Conservation (phyloP, 2,329 filamentous ascomycete species). For the Emmonsiellopsis sp. region DNA sequence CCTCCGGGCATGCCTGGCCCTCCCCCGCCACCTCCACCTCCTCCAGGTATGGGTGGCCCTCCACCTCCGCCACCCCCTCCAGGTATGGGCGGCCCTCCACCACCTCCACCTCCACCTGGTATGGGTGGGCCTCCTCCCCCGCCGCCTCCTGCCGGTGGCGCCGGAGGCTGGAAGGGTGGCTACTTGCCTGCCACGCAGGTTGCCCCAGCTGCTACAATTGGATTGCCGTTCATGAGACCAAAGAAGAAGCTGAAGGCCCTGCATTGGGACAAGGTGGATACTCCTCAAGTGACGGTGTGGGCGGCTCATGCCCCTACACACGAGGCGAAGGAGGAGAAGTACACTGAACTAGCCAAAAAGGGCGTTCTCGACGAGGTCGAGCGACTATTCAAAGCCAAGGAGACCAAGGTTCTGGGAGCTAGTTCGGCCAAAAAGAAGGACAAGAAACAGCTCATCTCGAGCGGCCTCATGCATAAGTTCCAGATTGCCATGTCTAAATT, state of each 20-base stretch:
- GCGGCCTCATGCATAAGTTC: conserved; percentile 79
- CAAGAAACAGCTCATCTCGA: conserved; percentile 94
- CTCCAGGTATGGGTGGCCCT: conserved; percentile 25
- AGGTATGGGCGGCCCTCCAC: conserved; percentile 31
- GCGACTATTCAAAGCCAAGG: conserved; percentile 93
- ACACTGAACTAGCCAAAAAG: conserved; percentile 82
- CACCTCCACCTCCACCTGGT: conserved; percentile 38
- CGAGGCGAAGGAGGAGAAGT: conserved; percentile 89
- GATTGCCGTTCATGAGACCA: conserved; percentile 71
- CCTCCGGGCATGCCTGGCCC: conserved; percentile 35
- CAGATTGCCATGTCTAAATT: conserved; percentile 93
- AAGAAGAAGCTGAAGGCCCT: conserved; percentile 99
- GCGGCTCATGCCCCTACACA: conserved; percentile 75
- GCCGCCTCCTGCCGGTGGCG: conserved; percentile 28
- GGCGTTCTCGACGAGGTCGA: conserved; percentile 97
- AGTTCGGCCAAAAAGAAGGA: conserved; percentile 67
- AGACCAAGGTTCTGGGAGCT: conserved; percentile 74
- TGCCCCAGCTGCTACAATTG: conserved; percentile 47
- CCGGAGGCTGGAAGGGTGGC: conserved; percentile 50
- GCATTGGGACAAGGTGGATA: conserved; percentile 98
- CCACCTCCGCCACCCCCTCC: conserved; percentile 39
- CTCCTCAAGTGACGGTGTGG: conserved; percentile 86
- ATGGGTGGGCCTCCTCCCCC: conserved; percentile 27
- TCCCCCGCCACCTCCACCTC: conserved; percentile 27
- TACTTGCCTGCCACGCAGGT: conserved; percentile 60